Evolutionary conservation across 306 rosid species (phyloP).

Genomic region (Styphnolobium japonicum): DNA sequence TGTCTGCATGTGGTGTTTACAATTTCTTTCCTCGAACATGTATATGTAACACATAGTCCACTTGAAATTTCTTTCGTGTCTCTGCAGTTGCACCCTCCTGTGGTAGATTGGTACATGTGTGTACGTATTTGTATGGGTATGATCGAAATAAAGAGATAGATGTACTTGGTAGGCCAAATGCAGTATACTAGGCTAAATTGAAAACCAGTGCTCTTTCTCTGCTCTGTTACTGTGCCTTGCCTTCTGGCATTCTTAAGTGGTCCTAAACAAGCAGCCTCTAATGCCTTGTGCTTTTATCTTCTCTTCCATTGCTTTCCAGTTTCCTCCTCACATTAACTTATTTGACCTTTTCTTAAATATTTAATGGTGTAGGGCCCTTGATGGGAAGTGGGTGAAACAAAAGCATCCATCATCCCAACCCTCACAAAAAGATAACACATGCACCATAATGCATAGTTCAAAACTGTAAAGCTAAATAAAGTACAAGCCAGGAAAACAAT

Average conservation of each 20-base stretch:
- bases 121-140: neutral
- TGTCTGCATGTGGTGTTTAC: neutral
- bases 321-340: constrained; percentile 45
- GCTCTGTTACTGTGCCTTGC: neutral
- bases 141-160: neutral
- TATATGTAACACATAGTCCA: constrained; percentile 10
- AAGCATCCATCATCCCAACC: constrained; percentile 19
- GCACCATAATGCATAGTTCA: constrained; percentile 27
- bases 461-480: constrained; percentile 24
- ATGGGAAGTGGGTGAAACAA: constrained; percentile 31
- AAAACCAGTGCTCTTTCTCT: constrained; percentile 14
- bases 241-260: constrained; percentile 46
- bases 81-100: constrained; percentile 14
- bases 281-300: constrained; percentile 37
- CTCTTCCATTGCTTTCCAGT: constrained; percentile 36
- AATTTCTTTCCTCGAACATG: constrained; percentile 7
- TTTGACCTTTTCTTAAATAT: constrained; percentile 40
- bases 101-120: neutral
- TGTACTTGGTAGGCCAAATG: constrained; percentile 20
- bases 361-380: constrained; percentile 38
- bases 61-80: constrained; percentile 29
- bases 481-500: constrained; percentile 36
- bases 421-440: constrained; percentile 29
- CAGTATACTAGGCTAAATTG: constrained; percentile 19
- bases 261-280: constrained; percentile 37